Percentiles rank a stretch among this genome's conserved stretches.
These are phyloP conservation scores for Phaeomoniella chlamydospora DNA, from an alignment of 2,329 filamentous ascomycete species.

Conservation along the genomic window DNA sequence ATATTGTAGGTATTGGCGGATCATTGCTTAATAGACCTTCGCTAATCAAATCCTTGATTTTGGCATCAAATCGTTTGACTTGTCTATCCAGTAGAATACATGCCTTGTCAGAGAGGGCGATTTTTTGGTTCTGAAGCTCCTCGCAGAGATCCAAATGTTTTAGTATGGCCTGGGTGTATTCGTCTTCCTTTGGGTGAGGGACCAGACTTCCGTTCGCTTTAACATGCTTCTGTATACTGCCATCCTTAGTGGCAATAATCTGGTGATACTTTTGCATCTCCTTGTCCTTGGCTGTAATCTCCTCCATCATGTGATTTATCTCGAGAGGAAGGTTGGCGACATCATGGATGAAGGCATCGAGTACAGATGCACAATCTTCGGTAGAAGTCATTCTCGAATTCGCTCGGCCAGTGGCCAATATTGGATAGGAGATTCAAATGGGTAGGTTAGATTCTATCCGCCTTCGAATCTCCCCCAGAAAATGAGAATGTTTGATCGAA, in stretches of 20 bases:
- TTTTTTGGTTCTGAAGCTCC: constrained; percentile 47
- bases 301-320: constrained; percentile 51
- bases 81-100: constrained; percentile 46
- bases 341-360: constrained; percentile 54
- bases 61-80: constrained; percentile 47
- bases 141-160: constrained; percentile 44
- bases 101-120: constrained; percentile 45
- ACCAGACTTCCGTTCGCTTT: constrained; percentile 47
- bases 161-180: constrained; percentile 41
- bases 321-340: constrained; percentile 48
- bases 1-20: constrained; percentile 43
- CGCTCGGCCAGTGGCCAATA: too few relatives aligned
- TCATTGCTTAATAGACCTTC: constrained; percentile 46
- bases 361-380: constrained; percentile 48
- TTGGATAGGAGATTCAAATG: too few relatives aligned
- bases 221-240: constrained; percentile 50
- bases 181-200: constrained; percentile 49
- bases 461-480: too few relatives aligned
- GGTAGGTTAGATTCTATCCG: too few relatives aligned
- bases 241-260: constrained; percentile 44
- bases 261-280: constrained; percentile 41
- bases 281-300: constrained; percentile 51
- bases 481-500: too few relatives aligned
- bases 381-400: constrained; percentile 33
- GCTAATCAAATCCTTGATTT: constrained; percentile 43